Evolutionary conservation across 768 basidiomycete genomes (phyloP), one percentile per base, ranked within the genome.

Genomic region (Auricularia cornea): DNA sequence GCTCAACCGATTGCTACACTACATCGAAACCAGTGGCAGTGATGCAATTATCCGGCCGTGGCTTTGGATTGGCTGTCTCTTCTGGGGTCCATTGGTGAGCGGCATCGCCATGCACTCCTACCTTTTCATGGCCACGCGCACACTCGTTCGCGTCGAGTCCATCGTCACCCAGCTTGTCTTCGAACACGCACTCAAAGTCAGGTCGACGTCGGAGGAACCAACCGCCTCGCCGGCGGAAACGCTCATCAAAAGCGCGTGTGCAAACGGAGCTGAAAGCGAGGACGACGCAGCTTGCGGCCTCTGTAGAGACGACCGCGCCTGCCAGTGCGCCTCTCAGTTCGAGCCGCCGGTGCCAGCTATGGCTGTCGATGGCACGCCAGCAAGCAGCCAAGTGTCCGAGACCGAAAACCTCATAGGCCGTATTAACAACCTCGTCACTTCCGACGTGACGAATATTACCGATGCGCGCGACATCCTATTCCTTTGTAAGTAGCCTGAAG

Each of bases 361-460:
- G n/a, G n/a, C n/a, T n/a, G n/a, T n/a, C n/a, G n/a, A n/a, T n/a
- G n/a, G n/a, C n/a, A n/a, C n/a, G n/a, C n/a, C n/a, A n/a, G n/a
- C n/a, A n/a, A n/a, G n/a, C n/a, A n/a, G n/a, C n/a, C n/a, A n/a
- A n/a, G n/a, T n/a, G n/a, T n/a, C n/a, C n/a, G n/a, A n/a, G 56
- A 54, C 12, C 12, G 75, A 74, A 8, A 85, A 87, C 68, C 72
- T 89, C 23, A 81, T 85, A 35, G 90, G 91, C 8, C 88, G 84
- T 70, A 85, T 92, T 70, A 92, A 88, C 71, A 92, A 90, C 62
- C 74, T 91, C 5, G 82, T 89, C 35, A 84, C 88, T 8, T 84
- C 85, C 1, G 90, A 92, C 72, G 68, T 83, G 20, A 72, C 73
- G 20, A 73, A 77, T 62, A 71, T 78, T 31, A 68, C 74, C 20